Evolutionary conservation across 148 eudicot genomes (phyloP).

Genomic region (Arctostaphylos glauca): DNA sequence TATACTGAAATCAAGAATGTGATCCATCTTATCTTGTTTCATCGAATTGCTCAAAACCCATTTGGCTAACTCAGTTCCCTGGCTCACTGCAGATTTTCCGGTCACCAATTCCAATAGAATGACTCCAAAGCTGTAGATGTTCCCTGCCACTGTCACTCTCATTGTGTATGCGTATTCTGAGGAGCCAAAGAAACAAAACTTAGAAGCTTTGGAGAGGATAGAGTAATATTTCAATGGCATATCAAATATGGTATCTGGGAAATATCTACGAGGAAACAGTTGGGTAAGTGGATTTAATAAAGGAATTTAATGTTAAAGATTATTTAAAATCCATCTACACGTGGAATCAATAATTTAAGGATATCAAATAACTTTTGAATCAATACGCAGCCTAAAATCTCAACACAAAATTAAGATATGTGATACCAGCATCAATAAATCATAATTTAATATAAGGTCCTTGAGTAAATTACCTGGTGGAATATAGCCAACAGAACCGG

Average conservation of each 20-base stretch:
- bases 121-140: conserved; percentile 84
- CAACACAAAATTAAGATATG: background rate
- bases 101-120: conserved; percentile 73
- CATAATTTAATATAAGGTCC: background rate
- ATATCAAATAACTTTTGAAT: background rate
- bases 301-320: background rate
- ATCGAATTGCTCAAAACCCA: conserved; percentile 58
- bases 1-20: conserved; percentile 62
- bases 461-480: conserved; percentile 66
- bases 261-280: background rate
- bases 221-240: background rate
- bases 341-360: background rate
- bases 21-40: conserved; percentile 55
- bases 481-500: conserved; percentile 83
- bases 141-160: conserved; percentile 82
- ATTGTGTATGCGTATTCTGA: conserved; percentile 96
- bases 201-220: background rate
- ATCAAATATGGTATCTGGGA: background rate
- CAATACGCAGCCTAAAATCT: background rate
- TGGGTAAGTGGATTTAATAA: background rate
- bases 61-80: conserved; percentile 74
- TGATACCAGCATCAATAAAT: background rate
- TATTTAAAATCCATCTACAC: background rate
- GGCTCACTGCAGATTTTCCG: conserved; percentile 74
- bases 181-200: conserved; percentile 13